Conservation (phyloP, 768 basidiomycete genomes). For the Fibroporia radiculosa region DNA sequence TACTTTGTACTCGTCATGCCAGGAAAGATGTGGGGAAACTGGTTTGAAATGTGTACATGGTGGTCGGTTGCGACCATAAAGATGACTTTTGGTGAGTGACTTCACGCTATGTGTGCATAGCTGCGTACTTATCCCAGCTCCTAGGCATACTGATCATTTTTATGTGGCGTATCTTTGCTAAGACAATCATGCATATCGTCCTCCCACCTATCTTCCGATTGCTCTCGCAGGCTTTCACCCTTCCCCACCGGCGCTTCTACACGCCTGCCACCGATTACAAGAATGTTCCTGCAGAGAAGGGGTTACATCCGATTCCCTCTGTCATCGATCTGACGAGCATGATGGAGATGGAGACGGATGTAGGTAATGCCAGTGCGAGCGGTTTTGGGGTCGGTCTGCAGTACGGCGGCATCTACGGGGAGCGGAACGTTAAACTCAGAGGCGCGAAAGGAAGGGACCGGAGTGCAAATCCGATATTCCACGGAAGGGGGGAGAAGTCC, state of each 20-base stretch:
- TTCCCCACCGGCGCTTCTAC: slow-evolving; percentile 85
- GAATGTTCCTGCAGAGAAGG: slow-evolving; percentile 51
- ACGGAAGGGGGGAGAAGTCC: not conserved
- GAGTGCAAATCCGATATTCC: slow-evolving; percentile 17
- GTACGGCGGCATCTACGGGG: slow-evolving; percentile 5
- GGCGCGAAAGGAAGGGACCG: slow-evolving; percentile 28
- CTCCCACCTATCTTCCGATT: slow-evolving; percentile 83
- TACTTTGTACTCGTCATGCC: slow-evolving; percentile 41
- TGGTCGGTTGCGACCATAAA: slow-evolving; percentile 30
- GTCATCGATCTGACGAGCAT: slow-evolving; percentile 68
- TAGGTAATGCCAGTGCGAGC: slow-evolving; percentile 15
- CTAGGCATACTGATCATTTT: slow-evolving; percentile 76
- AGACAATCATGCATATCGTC: slow-evolving; percentile 60
- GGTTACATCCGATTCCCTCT: slow-evolving; percentile 70
- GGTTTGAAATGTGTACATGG: slow-evolving; percentile 30
- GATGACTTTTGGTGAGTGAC: slow-evolving; percentile 32
- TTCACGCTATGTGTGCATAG: not conserved
- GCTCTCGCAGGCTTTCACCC: slow-evolving; percentile 53
- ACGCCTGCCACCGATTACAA: slow-evolving; percentile 87
- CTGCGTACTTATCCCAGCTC: not conserved
- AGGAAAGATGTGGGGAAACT: slow-evolving; percentile 40
- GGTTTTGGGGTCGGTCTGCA: not conserved
- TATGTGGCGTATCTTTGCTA: slow-evolving; percentile 82
- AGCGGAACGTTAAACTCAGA: not conserved
- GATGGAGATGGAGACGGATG: slow-evolving; percentile 20